Conservation (phyloP, 1,139 yeast species). For the Debaryomyces fabryi region DNA sequence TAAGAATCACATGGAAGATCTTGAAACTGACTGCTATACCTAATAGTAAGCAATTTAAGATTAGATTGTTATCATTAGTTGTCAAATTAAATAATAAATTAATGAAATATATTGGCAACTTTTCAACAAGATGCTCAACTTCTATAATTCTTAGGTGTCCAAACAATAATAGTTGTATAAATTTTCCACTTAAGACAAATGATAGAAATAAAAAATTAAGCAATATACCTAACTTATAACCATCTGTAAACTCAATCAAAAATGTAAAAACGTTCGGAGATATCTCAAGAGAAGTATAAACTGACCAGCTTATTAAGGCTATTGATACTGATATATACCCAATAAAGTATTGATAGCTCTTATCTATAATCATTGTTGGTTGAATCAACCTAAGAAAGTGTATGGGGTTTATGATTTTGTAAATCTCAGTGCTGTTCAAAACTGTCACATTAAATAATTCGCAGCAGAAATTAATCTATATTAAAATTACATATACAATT, state of each 20-base stretch:
- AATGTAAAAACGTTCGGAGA: slow-evolving; percentile 33
- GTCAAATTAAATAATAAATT: slow-evolving; percentile 68
- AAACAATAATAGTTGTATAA: slow-evolving; percentile 57
- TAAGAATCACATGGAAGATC: slow-evolving; percentile 73
- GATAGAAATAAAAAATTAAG: slow-evolving; percentile 39
- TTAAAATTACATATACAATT: slow-evolving; percentile 8
- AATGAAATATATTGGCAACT: slow-evolving; percentile 58
- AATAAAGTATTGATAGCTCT: slow-evolving; percentile 23
- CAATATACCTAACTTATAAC: slow-evolving; percentile 34
- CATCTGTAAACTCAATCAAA: slow-evolving; percentile 38
- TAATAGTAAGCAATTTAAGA: slow-evolving; percentile 47
- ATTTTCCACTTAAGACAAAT: slow-evolving; percentile 42
- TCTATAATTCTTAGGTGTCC: slow-evolving; percentile 80
- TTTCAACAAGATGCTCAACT: slow-evolving; percentile 73
- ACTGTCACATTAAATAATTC: neutral
- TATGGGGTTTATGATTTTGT: slow-evolving; percentile 9
- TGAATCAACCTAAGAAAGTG: neutral
- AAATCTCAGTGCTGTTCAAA: slow-evolving; percentile 9
- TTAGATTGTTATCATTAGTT: slow-evolving; percentile 57
- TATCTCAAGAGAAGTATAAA: slow-evolving; percentile 27
- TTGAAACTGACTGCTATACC: slow-evolving; percentile 56
- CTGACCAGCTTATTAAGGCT: slow-evolving; percentile 29
- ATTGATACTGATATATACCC: slow-evolving; percentile 30
- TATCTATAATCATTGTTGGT: slow-evolving; percentile 11
- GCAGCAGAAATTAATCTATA: neutral